These are phyloP conservation scores for Arabis hirsuta DNA, from an alignment of 345 rosid species.

Conservation along the genomic window DNA sequence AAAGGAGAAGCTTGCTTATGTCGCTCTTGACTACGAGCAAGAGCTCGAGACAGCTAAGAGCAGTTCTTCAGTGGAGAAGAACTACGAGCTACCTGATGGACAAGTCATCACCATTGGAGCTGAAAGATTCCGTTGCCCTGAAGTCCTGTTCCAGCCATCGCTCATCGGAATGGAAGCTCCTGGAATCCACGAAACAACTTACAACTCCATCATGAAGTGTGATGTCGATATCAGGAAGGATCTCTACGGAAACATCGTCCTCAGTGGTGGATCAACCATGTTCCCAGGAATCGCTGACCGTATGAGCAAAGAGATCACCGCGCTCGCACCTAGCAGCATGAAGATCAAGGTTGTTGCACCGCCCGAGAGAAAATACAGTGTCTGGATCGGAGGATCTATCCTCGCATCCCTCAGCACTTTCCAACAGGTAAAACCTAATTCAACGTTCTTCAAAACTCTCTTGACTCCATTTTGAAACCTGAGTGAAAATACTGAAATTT, in stretches of 20 bases:
- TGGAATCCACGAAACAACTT: slow-evolving; percentile 53
- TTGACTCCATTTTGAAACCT: background rate
- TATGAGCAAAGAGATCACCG: slow-evolving; percentile 53
- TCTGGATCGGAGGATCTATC: slow-evolving; percentile 65
- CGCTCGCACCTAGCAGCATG: slow-evolving; percentile 52
- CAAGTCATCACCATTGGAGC: slow-evolving; percentile 60
- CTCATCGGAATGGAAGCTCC: slow-evolving; percentile 55
- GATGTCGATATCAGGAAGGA: slow-evolving; percentile 55
- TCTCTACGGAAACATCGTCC: slow-evolving; percentile 56
- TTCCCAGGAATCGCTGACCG: slow-evolving; percentile 57
- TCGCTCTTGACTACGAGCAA: slow-evolving; percentile 52
- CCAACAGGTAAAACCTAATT: slow-evolving; percentile 44
- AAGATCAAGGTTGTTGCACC: slow-evolving; percentile 61
- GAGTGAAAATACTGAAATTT: background rate
- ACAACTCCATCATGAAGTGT: slow-evolving; percentile 51
- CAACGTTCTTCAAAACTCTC: too few species aligned
- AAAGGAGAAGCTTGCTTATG: slow-evolving; percentile 53
- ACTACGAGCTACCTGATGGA: slow-evolving; percentile 59
- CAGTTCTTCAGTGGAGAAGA: slow-evolving; percentile 49
- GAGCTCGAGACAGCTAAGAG: slow-evolving; percentile 50
- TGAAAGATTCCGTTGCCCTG: slow-evolving; percentile 53
- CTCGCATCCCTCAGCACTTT: slow-evolving; percentile 60
- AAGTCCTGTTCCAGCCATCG: slow-evolving; percentile 55
- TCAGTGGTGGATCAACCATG: slow-evolving; percentile 58
- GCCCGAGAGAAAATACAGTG: slow-evolving; percentile 59